Evolutionary conservation across 2,329 filamentous ascomycete species (phyloP).

Genomic region (Talaromyces amestolkiae): DNA sequence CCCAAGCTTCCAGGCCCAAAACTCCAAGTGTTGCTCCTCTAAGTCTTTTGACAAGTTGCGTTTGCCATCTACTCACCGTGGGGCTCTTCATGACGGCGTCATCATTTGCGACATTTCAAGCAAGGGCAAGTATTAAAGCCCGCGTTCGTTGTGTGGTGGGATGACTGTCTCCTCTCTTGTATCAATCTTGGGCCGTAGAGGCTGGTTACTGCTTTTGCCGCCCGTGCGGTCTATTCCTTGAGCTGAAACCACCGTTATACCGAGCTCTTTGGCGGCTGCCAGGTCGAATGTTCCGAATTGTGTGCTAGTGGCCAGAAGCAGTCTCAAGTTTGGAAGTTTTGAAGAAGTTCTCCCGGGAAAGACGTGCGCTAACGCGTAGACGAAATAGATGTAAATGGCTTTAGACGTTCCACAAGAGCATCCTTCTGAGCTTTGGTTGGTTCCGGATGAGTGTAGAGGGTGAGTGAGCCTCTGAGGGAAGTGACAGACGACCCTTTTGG

Average conservation of each 20-base stretch:
- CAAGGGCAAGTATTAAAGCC: constrained; percentile 52
- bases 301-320: not conserved
- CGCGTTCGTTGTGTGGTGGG: not conserved
- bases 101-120: constrained; percentile 64
- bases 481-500: constrained; percentile 6
- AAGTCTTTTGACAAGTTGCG: constrained; percentile 45
- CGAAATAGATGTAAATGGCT: not conserved
- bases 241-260: not conserved
- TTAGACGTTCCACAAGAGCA: constrained; percentile 22
- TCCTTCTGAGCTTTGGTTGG: constrained; percentile 46
- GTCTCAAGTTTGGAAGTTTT: not conserved
- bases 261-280: not conserved
- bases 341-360: not conserved
- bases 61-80: constrained; percentile 59
- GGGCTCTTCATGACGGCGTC: constrained; percentile 61
- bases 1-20: not conserved
- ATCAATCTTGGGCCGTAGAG: not conserved
- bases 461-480: not conserved
- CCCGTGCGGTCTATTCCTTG: not conserved
- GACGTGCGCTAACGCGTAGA: not conserved
- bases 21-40: constrained; percentile 24
- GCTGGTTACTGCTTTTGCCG: not conserved
- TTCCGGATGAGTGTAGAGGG: constrained; percentile 22
- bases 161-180: not conserved
- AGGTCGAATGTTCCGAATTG: not conserved